Conservation (phyloP, 768 basidiomycete species). For the Lactarius pseudohatsudake region DNA sequence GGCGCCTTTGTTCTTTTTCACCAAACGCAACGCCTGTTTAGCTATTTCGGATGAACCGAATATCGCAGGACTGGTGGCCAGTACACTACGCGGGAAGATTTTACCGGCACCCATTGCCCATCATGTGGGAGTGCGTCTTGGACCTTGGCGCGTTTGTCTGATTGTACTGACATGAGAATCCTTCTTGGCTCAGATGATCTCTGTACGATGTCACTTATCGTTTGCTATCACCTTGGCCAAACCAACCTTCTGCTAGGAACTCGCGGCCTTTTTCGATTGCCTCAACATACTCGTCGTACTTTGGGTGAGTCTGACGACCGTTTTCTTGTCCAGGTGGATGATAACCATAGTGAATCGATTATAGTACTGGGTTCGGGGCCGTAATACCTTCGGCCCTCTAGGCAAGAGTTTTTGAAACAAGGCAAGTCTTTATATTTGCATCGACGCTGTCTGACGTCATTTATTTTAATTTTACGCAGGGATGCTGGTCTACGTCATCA, state of each 20-base stretch:
- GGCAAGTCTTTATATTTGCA: constrained; percentile 16
- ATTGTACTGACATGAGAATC: too few species aligned
- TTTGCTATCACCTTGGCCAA: too few species aligned
- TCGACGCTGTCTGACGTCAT: background rate
- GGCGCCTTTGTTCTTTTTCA: background rate
- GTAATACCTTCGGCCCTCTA: constrained; percentile 15
- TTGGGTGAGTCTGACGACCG: too few species aligned
- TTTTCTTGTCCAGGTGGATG: background rate
- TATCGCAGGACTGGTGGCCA: background rate
- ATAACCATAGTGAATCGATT: background rate
- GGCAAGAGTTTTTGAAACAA: constrained; percentile 27
- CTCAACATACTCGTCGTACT: too few species aligned
- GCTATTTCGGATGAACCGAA: background rate
- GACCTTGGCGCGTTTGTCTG: too few species aligned
- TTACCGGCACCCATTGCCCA: too few species aligned
- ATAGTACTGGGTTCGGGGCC: constrained; percentile 23
- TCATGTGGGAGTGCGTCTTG: too few species aligned
- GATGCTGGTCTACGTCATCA: constrained; percentile 23
- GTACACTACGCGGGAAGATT: background rate
- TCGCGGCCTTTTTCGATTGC: too few species aligned
- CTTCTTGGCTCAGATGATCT: too few species aligned
- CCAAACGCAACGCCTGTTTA: constrained; percentile 12
- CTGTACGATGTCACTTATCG: too few species aligned
- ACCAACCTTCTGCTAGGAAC: too few species aligned
- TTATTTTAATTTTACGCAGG: constrained; percentile 20